Conservation (phyloP, 139 green algal species). For the Chara braunii region DNA sequence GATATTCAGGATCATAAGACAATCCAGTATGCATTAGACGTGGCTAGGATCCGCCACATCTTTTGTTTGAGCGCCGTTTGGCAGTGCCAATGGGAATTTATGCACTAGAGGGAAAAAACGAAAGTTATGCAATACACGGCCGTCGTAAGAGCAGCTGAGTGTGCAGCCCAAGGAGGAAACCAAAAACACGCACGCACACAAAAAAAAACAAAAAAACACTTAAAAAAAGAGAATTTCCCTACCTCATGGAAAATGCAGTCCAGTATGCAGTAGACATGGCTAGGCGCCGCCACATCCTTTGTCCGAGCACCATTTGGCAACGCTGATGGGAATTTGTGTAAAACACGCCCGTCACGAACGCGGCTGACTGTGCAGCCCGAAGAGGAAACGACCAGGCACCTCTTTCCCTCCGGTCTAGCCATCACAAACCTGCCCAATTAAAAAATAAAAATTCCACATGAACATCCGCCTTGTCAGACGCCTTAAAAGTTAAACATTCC, state of each 20-base stretch:
- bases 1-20: too few species aligned
- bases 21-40: too few species aligned
- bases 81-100: too few species aligned
- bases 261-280: conserved; percentile 61
- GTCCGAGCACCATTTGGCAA: conserved; percentile 49
- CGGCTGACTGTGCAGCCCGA: conserved; percentile 44
- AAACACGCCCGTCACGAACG: conserved; percentile 44
- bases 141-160: too few species aligned
- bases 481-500: neutral
- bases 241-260: conserved; percentile 74
- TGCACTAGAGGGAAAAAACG: too few species aligned
- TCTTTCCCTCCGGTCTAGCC: conserved; percentile 68
- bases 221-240: too few species aligned
- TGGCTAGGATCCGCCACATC: too few species aligned
- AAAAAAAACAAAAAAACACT: too few species aligned
- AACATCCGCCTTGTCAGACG: neutral
- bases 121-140: too few species aligned
- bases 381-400: conserved; percentile 68
- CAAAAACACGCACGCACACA: too few species aligned
- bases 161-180: too few species aligned
- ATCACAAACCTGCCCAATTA: conserved; percentile 59
- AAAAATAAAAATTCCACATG: neutral
- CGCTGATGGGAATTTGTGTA: conserved; percentile 53
- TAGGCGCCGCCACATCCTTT: conserved; percentile 2
- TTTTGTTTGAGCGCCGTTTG: too few species aligned